A percentile compares a stretch with the other conserved stretches of the same genome.
These are phyloP conservation scores for Spinellus fusiger DNA, from an alignment of 192 early-diverging fungal species.

Conservation along the genomic window DNA sequence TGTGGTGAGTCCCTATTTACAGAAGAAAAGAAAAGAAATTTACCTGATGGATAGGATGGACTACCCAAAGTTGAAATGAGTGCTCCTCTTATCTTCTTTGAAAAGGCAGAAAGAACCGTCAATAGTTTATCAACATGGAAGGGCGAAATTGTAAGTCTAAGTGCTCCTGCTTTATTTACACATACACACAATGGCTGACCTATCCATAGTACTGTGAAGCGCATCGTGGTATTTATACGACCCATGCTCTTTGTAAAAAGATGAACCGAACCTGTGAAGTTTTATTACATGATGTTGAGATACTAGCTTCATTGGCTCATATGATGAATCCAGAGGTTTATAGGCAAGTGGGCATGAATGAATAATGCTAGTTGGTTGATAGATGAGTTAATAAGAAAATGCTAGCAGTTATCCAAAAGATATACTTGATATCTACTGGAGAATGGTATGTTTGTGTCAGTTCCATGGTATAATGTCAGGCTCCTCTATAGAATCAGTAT, in stretches of 20 bases:
- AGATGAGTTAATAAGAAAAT: background rate
- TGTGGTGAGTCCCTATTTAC: slow-evolving; percentile 37
- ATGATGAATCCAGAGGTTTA: slow-evolving; percentile 5
- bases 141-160: slow-evolving; percentile 69
- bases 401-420: slow-evolving; percentile 59
- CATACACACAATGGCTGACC: too few relatives aligned
- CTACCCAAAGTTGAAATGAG: slow-evolving; percentile 68
- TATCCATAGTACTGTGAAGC: slow-evolving; percentile 83
- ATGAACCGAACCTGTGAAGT: slow-evolving; percentile 83
- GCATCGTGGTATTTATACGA: slow-evolving; percentile 96
- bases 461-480: slow-evolving; percentile 98
- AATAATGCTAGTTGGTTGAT: slow-evolving; percentile 3
- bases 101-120: slow-evolving; percentile 63
- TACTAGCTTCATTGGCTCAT: slow-evolving; percentile 52
- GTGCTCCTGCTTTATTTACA: background rate
- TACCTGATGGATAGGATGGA: slow-evolving; percentile 42
- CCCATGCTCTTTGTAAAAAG: slow-evolving; percentile 81
- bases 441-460: slow-evolving; percentile 86
- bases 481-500: slow-evolving; percentile 84
- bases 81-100: slow-evolving; percentile 80
- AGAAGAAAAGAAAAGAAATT: background rate
- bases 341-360: slow-evolving; percentile 1
- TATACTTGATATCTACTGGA: slow-evolving; percentile 82
- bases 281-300: slow-evolving; percentile 80
- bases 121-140: slow-evolving; percentile 79